Conservation (phyloP, 2,329 filamentous ascomycete species). For the Trichothecium sympodiale region DNA sequence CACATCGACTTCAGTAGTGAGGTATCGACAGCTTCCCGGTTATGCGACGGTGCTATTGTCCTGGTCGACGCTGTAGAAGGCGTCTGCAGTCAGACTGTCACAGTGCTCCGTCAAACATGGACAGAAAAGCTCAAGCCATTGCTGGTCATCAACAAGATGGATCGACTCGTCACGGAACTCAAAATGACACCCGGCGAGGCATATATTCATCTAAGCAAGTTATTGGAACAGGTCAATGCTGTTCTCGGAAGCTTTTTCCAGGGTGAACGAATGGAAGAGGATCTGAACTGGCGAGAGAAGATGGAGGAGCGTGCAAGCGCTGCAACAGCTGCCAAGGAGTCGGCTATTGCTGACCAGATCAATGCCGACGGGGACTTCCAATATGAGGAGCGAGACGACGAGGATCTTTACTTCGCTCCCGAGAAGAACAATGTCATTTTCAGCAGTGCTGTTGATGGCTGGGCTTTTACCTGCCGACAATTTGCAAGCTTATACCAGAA, state of each 20-base stretch:
- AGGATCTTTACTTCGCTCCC: conserved; percentile 94
- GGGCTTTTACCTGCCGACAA: conserved; percentile 93
- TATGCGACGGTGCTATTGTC: conserved; percentile 91
- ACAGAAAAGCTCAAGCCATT: conserved; percentile 90
- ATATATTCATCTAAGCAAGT: conserved; percentile 76
- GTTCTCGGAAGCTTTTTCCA: conserved; percentile 97
- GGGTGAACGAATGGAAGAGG: conserved; percentile 96
- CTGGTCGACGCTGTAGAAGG: conserved; percentile 95
- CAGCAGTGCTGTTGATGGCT: conserved; percentile 94
- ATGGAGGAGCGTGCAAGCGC: conserved; percentile 79
- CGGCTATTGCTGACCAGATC: conserved; percentile 32
- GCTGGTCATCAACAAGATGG: conserved; percentile 97
- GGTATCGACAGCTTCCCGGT: conserved; percentile 85
- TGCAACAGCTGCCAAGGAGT: conserved; percentile 52
- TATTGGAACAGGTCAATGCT: conserved; percentile 93
- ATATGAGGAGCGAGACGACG: conserved; percentile 87
- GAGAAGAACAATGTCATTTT: conserved; percentile 99
- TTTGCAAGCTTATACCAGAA: conserved; percentile 92
- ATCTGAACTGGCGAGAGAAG: conserved; percentile 86
- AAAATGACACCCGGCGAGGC: conserved; percentile 89
- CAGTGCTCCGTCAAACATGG: conserved; percentile 90
- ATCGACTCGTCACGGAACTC: conserved; percentile 83
- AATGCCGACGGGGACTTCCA: conserved; percentile 48
- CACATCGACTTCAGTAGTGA: conserved; percentile 99
- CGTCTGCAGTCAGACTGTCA: conserved; percentile 97